phyloP scores from a whole-genome alignment of 768 basidiomycete genomes.

The Phaeolepiota aurea region DNA sequence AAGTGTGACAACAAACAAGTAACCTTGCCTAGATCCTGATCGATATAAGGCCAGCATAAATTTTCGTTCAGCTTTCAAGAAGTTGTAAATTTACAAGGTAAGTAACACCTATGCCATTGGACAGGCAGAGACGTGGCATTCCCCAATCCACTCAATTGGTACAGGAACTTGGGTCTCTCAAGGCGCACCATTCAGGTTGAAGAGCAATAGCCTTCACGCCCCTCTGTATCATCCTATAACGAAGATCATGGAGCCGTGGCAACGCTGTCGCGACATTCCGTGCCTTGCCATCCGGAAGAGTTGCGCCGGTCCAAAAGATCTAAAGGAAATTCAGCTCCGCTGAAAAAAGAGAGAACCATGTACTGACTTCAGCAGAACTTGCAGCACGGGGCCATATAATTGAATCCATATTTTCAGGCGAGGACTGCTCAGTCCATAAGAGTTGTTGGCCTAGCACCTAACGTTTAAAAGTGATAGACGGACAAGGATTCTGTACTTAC shows the following conservation, averaged over 20 bases:
- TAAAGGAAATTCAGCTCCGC: slow-evolving; percentile 6
- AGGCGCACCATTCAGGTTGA: slow-evolving; percentile 68
- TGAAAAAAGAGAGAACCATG: neutral
- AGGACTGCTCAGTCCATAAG: slow-evolving; percentile 70
- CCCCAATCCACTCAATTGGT: neutral
- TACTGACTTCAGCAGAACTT: slow-evolving; percentile 48
- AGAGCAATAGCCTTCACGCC: slow-evolving; percentile 53
- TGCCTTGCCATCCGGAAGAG: slow-evolving; percentile 26
- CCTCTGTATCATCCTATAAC: slow-evolving; percentile 51
- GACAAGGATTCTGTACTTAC: slow-evolving; percentile 21
- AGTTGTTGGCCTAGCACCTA: slow-evolving; percentile 45
- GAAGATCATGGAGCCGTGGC: slow-evolving; percentile 58
- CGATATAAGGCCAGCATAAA: no score
- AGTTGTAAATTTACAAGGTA: no score
- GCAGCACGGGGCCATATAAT: slow-evolving; percentile 70
- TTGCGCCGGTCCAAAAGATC: slow-evolving; percentile 66
- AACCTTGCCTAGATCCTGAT: no score
- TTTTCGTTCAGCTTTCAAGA: no score
- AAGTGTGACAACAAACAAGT: no score
- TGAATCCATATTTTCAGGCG: slow-evolving; percentile 58
- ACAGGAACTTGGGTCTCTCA: slow-evolving; percentile 34
- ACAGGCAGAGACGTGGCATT: no score
- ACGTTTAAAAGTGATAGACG: neutral
- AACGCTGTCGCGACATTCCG: slow-evolving; percentile 39
- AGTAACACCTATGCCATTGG: no score